Percentiles rank a stretch among this genome's conserved stretches.
Evolutionary conservation across 139 green algal species (phyloP).

Genomic region (Chlamydomonas sphaeroides): DNA sequence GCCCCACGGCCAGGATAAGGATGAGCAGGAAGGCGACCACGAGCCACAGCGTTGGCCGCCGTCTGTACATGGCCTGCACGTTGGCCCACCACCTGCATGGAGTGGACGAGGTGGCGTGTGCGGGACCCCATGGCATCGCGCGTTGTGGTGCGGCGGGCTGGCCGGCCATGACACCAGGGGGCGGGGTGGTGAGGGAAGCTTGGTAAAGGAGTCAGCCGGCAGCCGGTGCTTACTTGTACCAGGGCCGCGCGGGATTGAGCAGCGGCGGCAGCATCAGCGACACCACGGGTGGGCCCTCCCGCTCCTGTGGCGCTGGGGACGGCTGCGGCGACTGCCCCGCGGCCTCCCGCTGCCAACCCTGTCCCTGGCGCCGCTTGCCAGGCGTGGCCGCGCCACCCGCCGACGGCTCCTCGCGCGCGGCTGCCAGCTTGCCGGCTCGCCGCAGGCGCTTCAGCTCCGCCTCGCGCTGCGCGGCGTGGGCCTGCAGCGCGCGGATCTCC

Average conservation of each 20-base stretch:
- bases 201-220: too few relatives aligned
- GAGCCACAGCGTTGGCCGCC: slow-evolving; percentile 5
- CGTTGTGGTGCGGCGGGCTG: too few relatives aligned
- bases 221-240: slow-evolving; percentile 31
- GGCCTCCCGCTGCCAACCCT: too few relatives aligned
- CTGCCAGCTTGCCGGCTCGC: background rate
- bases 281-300: too few relatives aligned
- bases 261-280: slow-evolving; percentile 21
- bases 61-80: slow-evolving; percentile 6
- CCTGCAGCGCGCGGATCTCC: slow-evolving; percentile 42
- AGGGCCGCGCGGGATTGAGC: slow-evolving; percentile 15
- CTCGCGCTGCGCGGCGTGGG: slow-evolving; percentile 30
- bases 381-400: background rate
- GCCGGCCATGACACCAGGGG: too few relatives aligned
- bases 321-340: background rate
- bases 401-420: background rate
- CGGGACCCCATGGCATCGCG: too few relatives aligned
- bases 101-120: too few relatives aligned
- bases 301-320: too few relatives aligned
- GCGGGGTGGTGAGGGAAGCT: too few relatives aligned
- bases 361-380: too few relatives aligned
- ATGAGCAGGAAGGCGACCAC: background rate
- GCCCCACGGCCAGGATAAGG: slow-evolving; percentile 15
- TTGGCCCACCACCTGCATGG: slow-evolving; percentile 45
- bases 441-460: slow-evolving; percentile 15